Evolutionary conservation across 306 rosid genomes (phyloP).

Genomic region (Gastrolobium villosum): DNA sequence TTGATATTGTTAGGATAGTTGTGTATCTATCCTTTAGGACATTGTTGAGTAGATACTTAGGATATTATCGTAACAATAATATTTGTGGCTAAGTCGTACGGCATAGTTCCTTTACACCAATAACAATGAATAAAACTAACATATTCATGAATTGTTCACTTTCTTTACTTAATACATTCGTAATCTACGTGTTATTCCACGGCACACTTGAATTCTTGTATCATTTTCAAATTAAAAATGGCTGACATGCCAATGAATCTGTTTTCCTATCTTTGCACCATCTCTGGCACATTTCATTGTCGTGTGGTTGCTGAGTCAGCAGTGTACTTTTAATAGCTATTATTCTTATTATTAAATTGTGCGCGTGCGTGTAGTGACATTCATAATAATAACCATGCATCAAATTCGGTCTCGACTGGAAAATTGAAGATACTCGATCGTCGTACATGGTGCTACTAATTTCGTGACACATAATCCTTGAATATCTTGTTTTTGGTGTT

Average conservation of each 20-base stretch:
- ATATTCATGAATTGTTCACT: no score
- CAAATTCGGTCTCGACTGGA: background rate
- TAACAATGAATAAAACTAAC: no score
- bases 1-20: no score
- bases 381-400: constrained; percentile 42
- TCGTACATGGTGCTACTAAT: background rate
- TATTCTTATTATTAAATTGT: background rate
- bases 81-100: no score
- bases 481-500: constrained; percentile 9
- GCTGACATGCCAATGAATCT: background rate
- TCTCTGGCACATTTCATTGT: constrained; percentile 2
- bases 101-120: no score
- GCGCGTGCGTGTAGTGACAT: constrained; percentile 32
- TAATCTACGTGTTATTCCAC: no score
- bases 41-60: no score
- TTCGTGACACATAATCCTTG: background rate
- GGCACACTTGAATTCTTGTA: background rate
- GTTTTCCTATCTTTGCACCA: constrained; percentile 4
- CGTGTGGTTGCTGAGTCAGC: constrained; percentile 31
- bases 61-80: no score
- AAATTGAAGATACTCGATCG: background rate
- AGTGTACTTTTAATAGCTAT: constrained; percentile 24
- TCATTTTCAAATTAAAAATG: constrained; percentile 16
- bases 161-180: no score
- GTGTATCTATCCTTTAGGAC: no score